Conservation (phyloP, 2,329 filamentous ascomycete genomes). For the Pseudocercospora crystallina region DNA sequence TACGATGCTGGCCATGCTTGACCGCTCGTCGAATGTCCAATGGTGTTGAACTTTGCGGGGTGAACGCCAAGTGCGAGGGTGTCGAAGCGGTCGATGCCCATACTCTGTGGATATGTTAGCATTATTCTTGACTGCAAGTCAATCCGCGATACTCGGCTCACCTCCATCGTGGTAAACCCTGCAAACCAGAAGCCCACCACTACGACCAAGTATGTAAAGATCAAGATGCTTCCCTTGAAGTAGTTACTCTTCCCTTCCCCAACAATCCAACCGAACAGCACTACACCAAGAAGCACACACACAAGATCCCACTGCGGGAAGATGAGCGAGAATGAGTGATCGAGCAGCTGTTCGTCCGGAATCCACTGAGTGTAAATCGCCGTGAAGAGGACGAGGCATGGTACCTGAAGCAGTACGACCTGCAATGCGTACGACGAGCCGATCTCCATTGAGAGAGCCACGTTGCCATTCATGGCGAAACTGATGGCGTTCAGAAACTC, state of each 20-base stretch:
- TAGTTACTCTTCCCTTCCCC: conserved; percentile 99
- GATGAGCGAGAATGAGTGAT: conserved; percentile 77
- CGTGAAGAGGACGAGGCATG: conserved; percentile 87
- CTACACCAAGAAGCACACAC: conserved; percentile 91
- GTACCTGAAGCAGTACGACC: conserved; percentile 92
- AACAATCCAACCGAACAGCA: conserved; percentile 95
- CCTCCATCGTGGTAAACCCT: conserved; percentile 57
- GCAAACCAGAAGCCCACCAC: conserved; percentile 89
- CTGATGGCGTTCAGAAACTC: conserved; percentile 99
- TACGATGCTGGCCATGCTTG: conserved; percentile 4
- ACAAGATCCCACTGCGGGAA: conserved; percentile 99
- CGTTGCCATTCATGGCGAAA: conserved; percentile 99
- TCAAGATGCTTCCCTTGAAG: conserved; percentile 95
- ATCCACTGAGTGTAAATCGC: conserved; percentile 66
- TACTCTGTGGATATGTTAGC: conserved; percentile 20
- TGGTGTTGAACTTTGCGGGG: conserved; percentile 20
- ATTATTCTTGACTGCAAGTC: background rate
- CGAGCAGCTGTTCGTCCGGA: conserved; percentile 53
- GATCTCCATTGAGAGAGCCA: conserved; percentile 98
- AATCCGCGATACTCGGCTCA: conserved; percentile 20
- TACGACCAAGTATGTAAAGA: conserved; percentile 90
- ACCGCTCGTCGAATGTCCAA: conserved; percentile 21
- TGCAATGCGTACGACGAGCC: conserved; percentile 95
- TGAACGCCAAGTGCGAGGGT: conserved; percentile 23
- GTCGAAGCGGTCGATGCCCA: conserved; percentile 27